Evolutionary conservation across 2,329 filamentous ascomycete genomes (phyloP), one percentile per base, ranked within the genome.

Genomic region (Alternaria alternata): DNA sequence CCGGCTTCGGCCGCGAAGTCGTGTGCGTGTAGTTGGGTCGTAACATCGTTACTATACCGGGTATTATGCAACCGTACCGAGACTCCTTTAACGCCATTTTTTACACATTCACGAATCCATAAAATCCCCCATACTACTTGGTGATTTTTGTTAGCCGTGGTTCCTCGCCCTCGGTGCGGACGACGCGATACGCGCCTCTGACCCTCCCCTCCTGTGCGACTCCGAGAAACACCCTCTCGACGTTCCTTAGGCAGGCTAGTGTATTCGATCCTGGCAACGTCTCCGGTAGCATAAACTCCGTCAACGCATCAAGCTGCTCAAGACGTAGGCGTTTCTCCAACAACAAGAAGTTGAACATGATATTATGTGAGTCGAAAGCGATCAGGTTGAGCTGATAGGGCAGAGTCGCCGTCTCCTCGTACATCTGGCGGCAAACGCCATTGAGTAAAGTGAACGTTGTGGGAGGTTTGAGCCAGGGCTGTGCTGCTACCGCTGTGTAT

Each of bases 301-400:
- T 68, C 46, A 76, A 67, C 4, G 67, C 65, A 5, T 68, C 52
- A 24, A 64, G 65, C 39, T 76, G 71, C 20, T 57, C 42, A 4
- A 61, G 48, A n/a, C 64, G 62, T 14, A 74, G 55, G 3, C 67
- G 66, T 22, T 65, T 51, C 46, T 74, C 69, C 30, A 68, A 34
- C 16, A 67, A 54, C 16, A 76, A 12, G 38, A 75, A 75, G 42
- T 76, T 75, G 54, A 71, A 63, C 69, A 75, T 67, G 47, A 60
- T 62, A 39, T 65, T 66, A 36, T 69, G 38, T 3, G 61, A 64
- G 14, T 49, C 57, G 44, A 77, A 75, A 6, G 61, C 64, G 16
- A 75, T 63, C 4, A 52, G 24, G 41, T 73, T 75, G 5, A 72
- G 59, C 41, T 64, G 61, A 43, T 69, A 76, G 0, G 73, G 73